Conservation (phyloP, 23 red algal genomes). For the Rhodosorus marinus region DNA sequence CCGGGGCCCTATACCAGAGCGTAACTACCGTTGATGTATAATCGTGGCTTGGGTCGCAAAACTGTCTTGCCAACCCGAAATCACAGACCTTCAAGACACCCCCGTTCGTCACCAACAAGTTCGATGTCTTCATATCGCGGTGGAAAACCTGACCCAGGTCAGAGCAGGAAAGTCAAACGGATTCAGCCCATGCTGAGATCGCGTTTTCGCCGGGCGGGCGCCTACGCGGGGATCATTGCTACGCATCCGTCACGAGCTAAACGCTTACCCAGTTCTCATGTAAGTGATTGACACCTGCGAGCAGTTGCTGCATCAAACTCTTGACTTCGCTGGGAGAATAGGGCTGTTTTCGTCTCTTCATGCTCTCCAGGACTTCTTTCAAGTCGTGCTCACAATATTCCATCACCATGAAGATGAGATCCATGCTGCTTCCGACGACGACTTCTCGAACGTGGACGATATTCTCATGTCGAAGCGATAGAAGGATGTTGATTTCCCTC, state of each 20-base stretch:
- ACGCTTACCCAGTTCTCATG: slow-evolving; percentile 60
- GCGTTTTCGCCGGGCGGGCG: too few relatives aligned
- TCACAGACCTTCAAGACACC: slow-evolving; percentile 63
- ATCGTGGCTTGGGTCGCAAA: slow-evolving; percentile 30
- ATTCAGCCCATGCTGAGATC: too few relatives aligned
- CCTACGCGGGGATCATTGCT: too few relatives aligned
- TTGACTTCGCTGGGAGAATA: slow-evolving; percentile 53
- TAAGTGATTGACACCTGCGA: slow-evolving; percentile 32
- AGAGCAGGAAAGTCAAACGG: too few relatives aligned
- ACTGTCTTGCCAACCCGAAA: slow-evolving; percentile 54
- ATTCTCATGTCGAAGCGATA: slow-evolving; percentile 45
- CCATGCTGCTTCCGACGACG: slow-evolving; percentile 29
- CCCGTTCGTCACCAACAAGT: slow-evolving; percentile 23
- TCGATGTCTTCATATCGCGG: slow-evolving; percentile 58
- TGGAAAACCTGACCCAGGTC: too few relatives aligned
- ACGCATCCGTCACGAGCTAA: too few relatives aligned
- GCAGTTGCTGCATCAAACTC: slow-evolving; percentile 26
- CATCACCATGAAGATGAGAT: slow-evolving; percentile 62
- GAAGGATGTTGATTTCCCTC: slow-evolving; percentile 27
- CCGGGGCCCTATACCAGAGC: slow-evolving; percentile 62
- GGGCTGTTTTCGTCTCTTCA: slow-evolving; percentile 35
- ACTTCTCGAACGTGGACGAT: slow-evolving; percentile 49
- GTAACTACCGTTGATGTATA: slow-evolving; percentile 50
- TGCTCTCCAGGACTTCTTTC: slow-evolving; percentile 14
- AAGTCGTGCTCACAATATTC: slow-evolving; percentile 57